Percentiles rank a stretch among this genome's conserved stretches.
Conservation (phyloP, 75 land plant genomes). For the Ceratopteris richardii region DNA sequence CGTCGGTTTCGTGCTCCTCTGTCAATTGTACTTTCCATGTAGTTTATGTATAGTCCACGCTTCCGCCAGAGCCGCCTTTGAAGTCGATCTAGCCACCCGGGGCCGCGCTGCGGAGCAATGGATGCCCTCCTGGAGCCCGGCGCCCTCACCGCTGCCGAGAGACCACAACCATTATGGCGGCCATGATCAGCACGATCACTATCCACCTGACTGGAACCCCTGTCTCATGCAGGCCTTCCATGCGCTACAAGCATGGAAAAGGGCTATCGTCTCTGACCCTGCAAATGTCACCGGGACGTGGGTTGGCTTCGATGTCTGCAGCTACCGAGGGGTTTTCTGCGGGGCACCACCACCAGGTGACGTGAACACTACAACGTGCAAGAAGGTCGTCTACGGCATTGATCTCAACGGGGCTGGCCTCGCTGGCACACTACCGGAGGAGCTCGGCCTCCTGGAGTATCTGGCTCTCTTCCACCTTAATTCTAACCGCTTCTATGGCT, state of each 20-base stretch:
- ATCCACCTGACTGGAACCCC: too few relatives aligned
- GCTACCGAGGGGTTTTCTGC: conserved; percentile 67
- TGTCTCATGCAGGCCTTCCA: too few relatives aligned
- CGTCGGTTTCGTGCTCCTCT: too few relatives aligned
- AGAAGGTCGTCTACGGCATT: conserved; percentile 57
- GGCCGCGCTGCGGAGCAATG: too few relatives aligned
- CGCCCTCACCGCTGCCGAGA: too few relatives aligned
- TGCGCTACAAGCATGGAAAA: conserved; percentile 91
- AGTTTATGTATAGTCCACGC: too few relatives aligned
- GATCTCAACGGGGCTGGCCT: conserved; percentile 55
- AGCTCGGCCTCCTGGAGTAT: conserved; percentile 62
- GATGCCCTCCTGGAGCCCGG: too few relatives aligned
- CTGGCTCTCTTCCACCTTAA: conserved; percentile 69
- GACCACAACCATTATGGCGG: too few relatives aligned
- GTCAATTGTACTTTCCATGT: too few relatives aligned
- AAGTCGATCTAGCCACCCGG: too few relatives aligned
- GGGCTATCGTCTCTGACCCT: conserved; percentile 60
- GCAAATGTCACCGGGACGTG: conserved; percentile 45
- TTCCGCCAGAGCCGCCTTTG: too few relatives aligned
- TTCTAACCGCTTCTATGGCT: conserved; percentile 51
- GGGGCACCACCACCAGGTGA: conserved; percentile 58
- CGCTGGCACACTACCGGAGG: conserved; percentile 46
- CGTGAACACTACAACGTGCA: conserved; percentile 22
- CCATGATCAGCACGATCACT: too few relatives aligned
- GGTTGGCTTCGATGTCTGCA: conserved; percentile 64